Evolutionary conservation across 345 rosid genomes (phyloP).

Genomic region (Populus davidiana): DNA sequence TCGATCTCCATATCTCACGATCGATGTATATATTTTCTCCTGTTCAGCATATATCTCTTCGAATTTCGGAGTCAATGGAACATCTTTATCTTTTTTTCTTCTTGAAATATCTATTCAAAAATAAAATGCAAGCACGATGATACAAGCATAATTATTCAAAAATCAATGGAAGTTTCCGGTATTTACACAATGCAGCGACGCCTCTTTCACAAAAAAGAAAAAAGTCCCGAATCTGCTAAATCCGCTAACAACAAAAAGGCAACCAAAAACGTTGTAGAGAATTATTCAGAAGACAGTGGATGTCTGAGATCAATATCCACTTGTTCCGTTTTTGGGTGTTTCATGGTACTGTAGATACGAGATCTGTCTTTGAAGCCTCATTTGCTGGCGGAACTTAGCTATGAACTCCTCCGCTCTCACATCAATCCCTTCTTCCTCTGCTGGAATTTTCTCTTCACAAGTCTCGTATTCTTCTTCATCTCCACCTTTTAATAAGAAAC

Average conservation of each 20-base stretch:
- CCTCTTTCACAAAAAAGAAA: background rate
- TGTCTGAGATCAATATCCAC: background rate
- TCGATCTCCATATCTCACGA: too few relatives aligned
- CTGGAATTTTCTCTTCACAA: conserved; percentile 17
- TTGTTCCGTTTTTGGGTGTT: conserved; percentile 11
- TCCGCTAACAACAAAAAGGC: background rate
- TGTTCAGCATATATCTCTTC: too few relatives aligned
- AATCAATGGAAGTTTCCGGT: conserved; percentile 13
- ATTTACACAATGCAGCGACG: conserved; percentile 18
- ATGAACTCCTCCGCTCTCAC: conserved; percentile 83
- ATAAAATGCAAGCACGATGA: background rate
- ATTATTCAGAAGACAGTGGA: background rate
- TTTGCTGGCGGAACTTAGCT: conserved; percentile 62
- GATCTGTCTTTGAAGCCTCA: conserved; percentile 79
- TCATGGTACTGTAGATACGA: conserved; percentile 54
- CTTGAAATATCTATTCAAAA: background rate
- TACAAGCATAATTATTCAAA: background rate
- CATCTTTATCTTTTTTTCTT: background rate
- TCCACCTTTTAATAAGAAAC: background rate
- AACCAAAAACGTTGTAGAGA: background rate
- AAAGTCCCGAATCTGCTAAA: background rate
- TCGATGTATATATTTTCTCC: too few relatives aligned
- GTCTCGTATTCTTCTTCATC: conserved; percentile 12
- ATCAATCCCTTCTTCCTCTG: conserved; percentile 69
- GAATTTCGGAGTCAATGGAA: background rate